Evolutionary conservation across 2,329 filamentous ascomycete species (phyloP).

Genomic region (Claviceps sorghi): DNA sequence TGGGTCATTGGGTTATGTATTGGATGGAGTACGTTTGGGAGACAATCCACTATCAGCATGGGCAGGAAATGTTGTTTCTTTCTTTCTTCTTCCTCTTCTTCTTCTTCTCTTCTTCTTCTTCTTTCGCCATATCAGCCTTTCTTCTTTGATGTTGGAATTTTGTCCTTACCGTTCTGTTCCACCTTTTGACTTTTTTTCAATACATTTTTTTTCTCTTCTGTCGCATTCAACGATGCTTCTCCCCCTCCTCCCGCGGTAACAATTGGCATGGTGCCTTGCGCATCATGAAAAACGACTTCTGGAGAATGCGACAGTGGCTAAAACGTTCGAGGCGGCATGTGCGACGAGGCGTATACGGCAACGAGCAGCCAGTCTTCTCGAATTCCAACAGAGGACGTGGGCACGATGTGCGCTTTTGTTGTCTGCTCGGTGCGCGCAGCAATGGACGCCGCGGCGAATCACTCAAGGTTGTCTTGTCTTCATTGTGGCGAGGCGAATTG

Average conservation of each 20-base stretch:
- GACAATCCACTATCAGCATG: conserved; percentile 10
- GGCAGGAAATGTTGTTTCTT: background rate
- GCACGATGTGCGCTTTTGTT: background rate
- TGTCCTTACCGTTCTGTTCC: background rate
- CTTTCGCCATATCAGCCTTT: conserved; percentile 11
- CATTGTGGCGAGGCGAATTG: no score
- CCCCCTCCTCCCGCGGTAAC: no score
- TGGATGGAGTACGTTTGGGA: conserved; percentile 27
- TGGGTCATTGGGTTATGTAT: conserved; percentile 20
- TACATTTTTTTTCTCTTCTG: background rate
- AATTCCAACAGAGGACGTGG: background rate
- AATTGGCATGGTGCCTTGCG: background rate
- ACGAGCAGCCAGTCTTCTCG: background rate
- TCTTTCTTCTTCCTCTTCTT: conserved; percentile 1
- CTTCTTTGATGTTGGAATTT: background rate
- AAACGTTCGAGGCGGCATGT: background rate
- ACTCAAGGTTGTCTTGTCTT: no score
- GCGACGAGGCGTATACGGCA: background rate
- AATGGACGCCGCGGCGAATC: background rate
- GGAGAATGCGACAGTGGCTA: background rate
- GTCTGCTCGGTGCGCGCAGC: background rate
- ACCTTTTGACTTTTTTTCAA: background rate
- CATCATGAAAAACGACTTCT: background rate
- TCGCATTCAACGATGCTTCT: background rate
- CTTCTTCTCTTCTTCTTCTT: conserved; percentile 1